Evolutionary conservation across 1,284 basidiomycete genomes (phyloP), one percentile per base, ranked within the genome.

Genomic region (Vanrija sp.): DNA sequence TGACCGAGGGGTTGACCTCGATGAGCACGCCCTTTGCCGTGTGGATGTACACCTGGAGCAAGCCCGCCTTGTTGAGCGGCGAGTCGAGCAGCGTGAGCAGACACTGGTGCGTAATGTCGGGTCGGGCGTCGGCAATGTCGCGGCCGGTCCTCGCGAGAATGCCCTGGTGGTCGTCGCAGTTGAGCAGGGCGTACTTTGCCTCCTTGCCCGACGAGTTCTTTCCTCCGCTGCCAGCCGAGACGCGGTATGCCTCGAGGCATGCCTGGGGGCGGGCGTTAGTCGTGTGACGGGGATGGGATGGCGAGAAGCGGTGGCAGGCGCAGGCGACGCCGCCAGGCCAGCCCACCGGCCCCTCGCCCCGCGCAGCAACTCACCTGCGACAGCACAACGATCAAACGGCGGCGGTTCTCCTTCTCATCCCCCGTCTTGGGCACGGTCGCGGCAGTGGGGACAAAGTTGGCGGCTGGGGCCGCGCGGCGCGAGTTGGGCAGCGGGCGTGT

Each of bases 41-140:
- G 79, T 98, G 95, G 59, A 99, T 97, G 79, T 96, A 99, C 25
- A 99, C 94, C 76, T 98, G 95, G 8, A 98, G 83, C 31, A 92
- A 78, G 12, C 95, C 95, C 4, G 95, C 91, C 78, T 98, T 98
- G 83, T 99, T 99, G 51, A 98, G 80, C 0, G 95, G 95, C 39
- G 95, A 98, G 78, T 99, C 96, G 56, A 99, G 84, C 10, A 99
- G 81, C 0, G 95, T 99, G 59, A 99, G 80, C 8, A 99, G 83
- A 72, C 96, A 99, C 83, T 98, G 96, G 75, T 99, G 95, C 0
- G 96, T 98, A 69, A 98, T 98, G 76, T 98, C 96, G 6, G 96
- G 95, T 59, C 95, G 80, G 18, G 96, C 95, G 76, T 98, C 94
- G 19, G 96, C 94, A 63, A 98, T 98, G 77, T 99, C 96, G 65